Evolutionary conservation across 768 basidiomycete species (phyloP).

Genomic region (Tephrocybe rancida): DNA sequence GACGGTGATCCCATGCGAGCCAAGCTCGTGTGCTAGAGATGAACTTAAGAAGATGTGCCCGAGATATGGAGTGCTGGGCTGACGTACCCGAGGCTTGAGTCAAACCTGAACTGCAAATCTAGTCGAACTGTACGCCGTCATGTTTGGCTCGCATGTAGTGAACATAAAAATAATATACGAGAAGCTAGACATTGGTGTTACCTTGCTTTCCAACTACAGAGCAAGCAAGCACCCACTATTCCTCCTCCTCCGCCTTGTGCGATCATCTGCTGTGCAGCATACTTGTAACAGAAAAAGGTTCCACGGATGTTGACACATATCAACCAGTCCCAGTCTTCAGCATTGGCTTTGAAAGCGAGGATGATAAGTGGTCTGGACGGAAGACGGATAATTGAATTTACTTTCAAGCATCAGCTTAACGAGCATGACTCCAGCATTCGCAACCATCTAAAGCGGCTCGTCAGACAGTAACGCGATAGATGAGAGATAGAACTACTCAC

Average conservation of each 20-base stretch:
- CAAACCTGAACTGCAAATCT: slow-evolving; percentile 44
- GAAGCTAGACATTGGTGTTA: not conserved
- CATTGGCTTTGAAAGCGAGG: slow-evolving; percentile 20
- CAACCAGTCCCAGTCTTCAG: slow-evolving; percentile 32
- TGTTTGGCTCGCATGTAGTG: not conserved
- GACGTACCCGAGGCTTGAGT: slow-evolving; percentile 26
- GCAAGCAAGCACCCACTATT: slow-evolving; percentile 46
- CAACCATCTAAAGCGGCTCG: slow-evolving; percentile 30
- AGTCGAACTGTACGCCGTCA: slow-evolving; percentile 31
- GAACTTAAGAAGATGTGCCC: not conserved
- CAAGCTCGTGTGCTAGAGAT: slow-evolving; percentile 22
- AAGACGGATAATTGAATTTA: not conserved
- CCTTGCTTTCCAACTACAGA: slow-evolving; percentile 39
- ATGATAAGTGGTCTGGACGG: not conserved
- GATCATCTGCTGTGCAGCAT: slow-evolving; percentile 45
- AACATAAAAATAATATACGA: not conserved
- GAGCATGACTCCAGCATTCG: slow-evolving; percentile 30
- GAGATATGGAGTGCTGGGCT: not conserved
- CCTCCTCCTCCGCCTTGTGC: slow-evolving; percentile 44
- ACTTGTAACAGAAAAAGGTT: slow-evolving; percentile 41
- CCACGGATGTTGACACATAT: slow-evolving; percentile 38
- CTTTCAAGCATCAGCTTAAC: slow-evolving; percentile 1
- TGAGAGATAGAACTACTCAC: slow-evolving; percentile 17
- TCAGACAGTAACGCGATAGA: not conserved
- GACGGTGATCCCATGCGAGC: slow-evolving; percentile 29